phyloP scores from a whole-genome alignment of 2,329 filamentous ascomycete species.

The Cercospora sp. region DNA sequence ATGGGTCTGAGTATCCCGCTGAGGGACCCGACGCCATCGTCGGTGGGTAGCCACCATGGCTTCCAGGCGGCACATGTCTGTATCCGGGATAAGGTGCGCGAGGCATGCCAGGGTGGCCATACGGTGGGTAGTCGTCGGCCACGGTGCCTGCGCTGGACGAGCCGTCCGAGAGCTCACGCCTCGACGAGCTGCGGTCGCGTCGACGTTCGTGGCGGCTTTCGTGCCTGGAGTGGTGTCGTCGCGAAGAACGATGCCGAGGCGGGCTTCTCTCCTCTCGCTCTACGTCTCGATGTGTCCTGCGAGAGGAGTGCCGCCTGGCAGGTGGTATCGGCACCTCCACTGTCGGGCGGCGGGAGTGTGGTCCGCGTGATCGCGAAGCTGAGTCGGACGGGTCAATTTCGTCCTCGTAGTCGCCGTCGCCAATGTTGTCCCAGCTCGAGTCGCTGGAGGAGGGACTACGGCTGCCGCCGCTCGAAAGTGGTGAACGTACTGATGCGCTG shows the following conservation, averaged over 20 bases:
- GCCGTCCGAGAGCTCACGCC: slow-evolving; percentile 39
- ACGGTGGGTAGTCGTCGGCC: slow-evolving; percentile 49
- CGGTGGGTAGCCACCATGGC: slow-evolving; percentile 40
- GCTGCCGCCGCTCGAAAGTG: slow-evolving; percentile 32
- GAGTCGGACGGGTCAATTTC: slow-evolving; percentile 53
- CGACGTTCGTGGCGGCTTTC: slow-evolving; percentile 26
- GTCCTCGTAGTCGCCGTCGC: slow-evolving; percentile 39
- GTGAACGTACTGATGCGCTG: slow-evolving; percentile 36
- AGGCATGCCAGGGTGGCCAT: slow-evolving; percentile 41
- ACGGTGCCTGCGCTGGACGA: slow-evolving; percentile 41
- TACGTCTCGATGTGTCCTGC: slow-evolving; percentile 31
- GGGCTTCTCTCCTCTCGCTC: slow-evolving; percentile 25
- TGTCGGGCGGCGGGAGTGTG: slow-evolving; percentile 37
- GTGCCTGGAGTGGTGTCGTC: slow-evolving; percentile 30
- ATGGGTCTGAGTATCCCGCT: slow-evolving; percentile 29
- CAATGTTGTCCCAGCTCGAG: slow-evolving; percentile 34
- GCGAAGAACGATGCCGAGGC: slow-evolving; percentile 30
- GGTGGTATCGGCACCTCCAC: slow-evolving; percentile 40
- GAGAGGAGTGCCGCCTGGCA: slow-evolving; percentile 43
- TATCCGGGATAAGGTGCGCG: slow-evolving; percentile 39
- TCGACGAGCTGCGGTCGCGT: slow-evolving; percentile 30
- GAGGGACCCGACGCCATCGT: slow-evolving; percentile 28
- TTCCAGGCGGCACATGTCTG: slow-evolving; percentile 33
- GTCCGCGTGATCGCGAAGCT: slow-evolving; percentile 45
- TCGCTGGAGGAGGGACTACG: slow-evolving; percentile 32